phyloP scores from a whole-genome alignment of 345 rosid genomes.

The Aquilaria sinensis region DNA sequence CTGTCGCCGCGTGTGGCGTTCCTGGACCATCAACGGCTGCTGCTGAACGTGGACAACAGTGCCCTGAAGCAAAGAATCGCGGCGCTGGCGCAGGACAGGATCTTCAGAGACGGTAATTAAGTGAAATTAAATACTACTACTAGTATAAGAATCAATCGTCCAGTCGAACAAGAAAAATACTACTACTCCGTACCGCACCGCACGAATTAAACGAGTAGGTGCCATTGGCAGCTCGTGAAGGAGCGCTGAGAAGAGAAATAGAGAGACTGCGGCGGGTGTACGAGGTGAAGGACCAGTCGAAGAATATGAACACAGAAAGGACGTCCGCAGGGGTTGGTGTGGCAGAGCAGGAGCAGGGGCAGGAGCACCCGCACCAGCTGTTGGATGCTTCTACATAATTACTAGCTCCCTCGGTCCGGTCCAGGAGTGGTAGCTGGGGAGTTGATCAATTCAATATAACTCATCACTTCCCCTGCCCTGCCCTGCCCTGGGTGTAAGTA shows the following conservation, averaged over 20 bases:
- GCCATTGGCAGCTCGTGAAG: constrained; percentile 64
- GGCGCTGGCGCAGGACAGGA: constrained; percentile 87
- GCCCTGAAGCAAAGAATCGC: constrained; percentile 94
- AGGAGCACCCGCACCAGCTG: constrained; percentile 17
- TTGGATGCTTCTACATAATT: constrained; percentile 19
- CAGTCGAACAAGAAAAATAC: not conserved
- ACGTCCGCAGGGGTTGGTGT: constrained; percentile 8
- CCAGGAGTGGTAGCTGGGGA: too few relatives aligned
- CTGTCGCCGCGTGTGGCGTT: constrained; percentile 82
- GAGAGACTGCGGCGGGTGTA: constrained; percentile 78
- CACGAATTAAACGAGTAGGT: not conserved
- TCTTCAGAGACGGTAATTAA: constrained; percentile 77
- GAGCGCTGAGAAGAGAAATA: constrained; percentile 82
- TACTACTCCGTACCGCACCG: not conserved
- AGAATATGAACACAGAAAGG: constrained; percentile 3
- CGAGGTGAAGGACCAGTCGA: constrained; percentile 48
- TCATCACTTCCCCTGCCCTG: too few relatives aligned
- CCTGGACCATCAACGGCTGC: constrained; percentile 83
- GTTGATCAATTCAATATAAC: too few relatives aligned
- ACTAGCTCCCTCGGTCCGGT: too few relatives aligned
- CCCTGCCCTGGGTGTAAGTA: too few relatives aligned
- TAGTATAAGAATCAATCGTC: not conserved
- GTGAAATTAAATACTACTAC: not conserved
- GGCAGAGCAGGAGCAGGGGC: constrained; percentile 13
- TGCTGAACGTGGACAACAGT: constrained; percentile 74